phyloP scores from a whole-genome alignment of 2,329 filamentous ascomycete species.

The Colletotrichum acutatum region DNA sequence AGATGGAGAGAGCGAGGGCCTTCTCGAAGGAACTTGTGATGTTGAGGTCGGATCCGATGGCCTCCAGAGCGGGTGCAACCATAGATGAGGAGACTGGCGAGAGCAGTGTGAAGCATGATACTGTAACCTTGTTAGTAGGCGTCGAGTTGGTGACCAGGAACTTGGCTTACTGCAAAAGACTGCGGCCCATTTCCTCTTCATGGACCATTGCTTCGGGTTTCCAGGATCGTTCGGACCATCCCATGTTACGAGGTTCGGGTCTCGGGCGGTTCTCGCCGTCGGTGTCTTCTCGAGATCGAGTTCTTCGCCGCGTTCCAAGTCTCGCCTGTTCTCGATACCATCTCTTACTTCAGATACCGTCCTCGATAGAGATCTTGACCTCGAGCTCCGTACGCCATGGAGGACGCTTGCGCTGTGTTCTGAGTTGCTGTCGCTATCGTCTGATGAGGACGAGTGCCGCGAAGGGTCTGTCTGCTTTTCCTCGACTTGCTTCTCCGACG shows the following conservation, averaged over 20 bases:
- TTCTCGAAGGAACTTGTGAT: slow-evolving; percentile 57
- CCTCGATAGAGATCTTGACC: slow-evolving; percentile 41
- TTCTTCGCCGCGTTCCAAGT: slow-evolving; percentile 46
- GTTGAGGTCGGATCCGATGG: slow-evolving; percentile 64
- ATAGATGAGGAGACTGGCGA: slow-evolving; percentile 70
- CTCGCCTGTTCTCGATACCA: slow-evolving; percentile 49
- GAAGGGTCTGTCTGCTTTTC: background rate
- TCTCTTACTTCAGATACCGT: slow-evolving; percentile 53
- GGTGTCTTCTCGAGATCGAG: slow-evolving; percentile 40
- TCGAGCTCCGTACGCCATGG: background rate
- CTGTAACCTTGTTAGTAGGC: slow-evolving; percentile 25
- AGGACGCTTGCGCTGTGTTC: background rate
- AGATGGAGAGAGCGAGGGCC: slow-evolving; percentile 60
- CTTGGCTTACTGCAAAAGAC: slow-evolving; percentile 51
- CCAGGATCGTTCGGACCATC: slow-evolving; percentile 61
- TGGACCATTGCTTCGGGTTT: slow-evolving; percentile 67
- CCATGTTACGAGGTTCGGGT: slow-evolving; percentile 60
- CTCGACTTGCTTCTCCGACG: background rate
- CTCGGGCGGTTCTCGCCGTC: slow-evolving; percentile 29
- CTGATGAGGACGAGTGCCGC: slow-evolving; percentile 6
- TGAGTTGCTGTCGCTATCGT: slow-evolving; percentile 10
- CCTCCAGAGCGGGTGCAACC: slow-evolving; percentile 61
- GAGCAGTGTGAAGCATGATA: slow-evolving; percentile 69
- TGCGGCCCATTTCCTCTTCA: slow-evolving; percentile 66
- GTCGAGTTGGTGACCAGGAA: background rate